phyloP scores from a whole-genome alignment of 163 green algal species.

The Volvox carteri region DNA sequence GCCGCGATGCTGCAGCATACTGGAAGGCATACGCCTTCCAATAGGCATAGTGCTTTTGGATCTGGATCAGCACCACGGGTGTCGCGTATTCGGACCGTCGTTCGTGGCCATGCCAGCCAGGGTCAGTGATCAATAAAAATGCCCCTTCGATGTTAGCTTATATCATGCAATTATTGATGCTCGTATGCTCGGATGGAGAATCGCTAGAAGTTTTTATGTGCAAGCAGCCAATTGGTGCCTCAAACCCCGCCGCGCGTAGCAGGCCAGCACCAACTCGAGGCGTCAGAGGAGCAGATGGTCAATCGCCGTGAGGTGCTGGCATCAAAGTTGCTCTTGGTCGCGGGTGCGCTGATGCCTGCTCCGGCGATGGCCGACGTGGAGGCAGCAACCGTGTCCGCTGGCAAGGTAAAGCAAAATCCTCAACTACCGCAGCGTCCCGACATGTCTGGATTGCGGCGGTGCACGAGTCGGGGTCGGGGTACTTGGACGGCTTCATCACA shows the following conservation, averaged over 20 bases:
- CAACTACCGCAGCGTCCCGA: too few species aligned
- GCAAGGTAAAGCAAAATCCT: background rate
- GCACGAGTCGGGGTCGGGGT: too few species aligned
- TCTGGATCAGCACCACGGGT: background rate
- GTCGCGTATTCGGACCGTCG: background rate
- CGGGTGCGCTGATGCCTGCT: conserved; percentile 16
- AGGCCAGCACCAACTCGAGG: background rate
- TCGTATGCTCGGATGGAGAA: background rate
- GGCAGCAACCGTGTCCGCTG: background rate
- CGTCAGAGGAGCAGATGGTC: background rate
- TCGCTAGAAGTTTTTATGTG: background rate
- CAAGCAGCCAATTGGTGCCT: conserved; percentile 1
- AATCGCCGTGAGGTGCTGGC: conserved; percentile 33
- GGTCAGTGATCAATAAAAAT: conserved; percentile 12
- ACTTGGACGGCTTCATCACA: too few species aligned
- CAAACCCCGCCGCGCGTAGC: background rate
- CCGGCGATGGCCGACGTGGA: background rate
- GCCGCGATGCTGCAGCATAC: conserved; percentile 22
- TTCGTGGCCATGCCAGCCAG: background rate
- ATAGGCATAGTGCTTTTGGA: background rate
- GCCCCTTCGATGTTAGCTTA: background rate
- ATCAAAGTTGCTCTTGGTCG: conserved; percentile 26
- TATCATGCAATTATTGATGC: too few species aligned
- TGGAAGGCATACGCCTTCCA: background rate
- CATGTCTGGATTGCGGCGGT: too few species aligned